Evolutionary conservation across 495 filamentous ascomycete species (phyloP).

Genomic region (Pyronema domesticum): DNA sequence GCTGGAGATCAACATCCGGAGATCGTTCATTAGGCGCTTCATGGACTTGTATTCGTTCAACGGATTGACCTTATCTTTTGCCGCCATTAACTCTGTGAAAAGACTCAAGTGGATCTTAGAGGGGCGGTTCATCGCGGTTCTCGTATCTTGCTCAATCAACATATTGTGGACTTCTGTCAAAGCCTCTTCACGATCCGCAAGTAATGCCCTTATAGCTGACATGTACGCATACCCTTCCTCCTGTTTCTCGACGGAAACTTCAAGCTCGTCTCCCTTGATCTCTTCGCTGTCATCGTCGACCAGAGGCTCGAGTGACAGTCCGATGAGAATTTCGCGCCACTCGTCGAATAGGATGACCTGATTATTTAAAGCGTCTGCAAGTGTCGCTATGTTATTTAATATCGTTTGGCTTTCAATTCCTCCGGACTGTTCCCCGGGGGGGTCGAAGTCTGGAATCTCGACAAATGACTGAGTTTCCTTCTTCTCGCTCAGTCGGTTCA

Average conservation of each 20-base stretch:
- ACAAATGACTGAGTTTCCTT: conserved; percentile 30
- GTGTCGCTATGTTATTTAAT: conserved; percentile 37
- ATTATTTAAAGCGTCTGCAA: conserved; percentile 41
- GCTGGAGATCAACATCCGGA: conserved; percentile 43
- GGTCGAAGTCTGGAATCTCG: conserved; percentile 42
- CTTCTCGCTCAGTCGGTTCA: conserved; percentile 26
- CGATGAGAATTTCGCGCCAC: conserved; percentile 53
- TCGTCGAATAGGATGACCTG: conserved; percentile 51
- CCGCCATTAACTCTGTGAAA: conserved; percentile 40
- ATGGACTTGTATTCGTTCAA: background rate
- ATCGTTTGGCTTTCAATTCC: conserved; percentile 46
- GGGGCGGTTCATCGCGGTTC: conserved; percentile 29
- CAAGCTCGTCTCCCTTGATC: conserved; percentile 73
- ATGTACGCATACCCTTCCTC: conserved; percentile 63
- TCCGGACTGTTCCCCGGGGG: conserved; percentile 29
- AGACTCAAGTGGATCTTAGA: conserved; percentile 39
- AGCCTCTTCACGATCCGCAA: conserved; percentile 60
- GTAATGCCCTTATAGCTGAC: conserved; percentile 50
- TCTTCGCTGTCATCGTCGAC: conserved; percentile 64
- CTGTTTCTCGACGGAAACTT: conserved; percentile 67
- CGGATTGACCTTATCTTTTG: conserved; percentile 6
- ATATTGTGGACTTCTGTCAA: conserved; percentile 37
- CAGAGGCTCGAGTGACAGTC: conserved; percentile 51
- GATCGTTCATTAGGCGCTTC: conserved; percentile 34
- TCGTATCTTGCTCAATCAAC: conserved; percentile 64